phyloP scores from a whole-genome alignment of 129 eudicot species.

The Chrysanthemum makinoi region DNA sequence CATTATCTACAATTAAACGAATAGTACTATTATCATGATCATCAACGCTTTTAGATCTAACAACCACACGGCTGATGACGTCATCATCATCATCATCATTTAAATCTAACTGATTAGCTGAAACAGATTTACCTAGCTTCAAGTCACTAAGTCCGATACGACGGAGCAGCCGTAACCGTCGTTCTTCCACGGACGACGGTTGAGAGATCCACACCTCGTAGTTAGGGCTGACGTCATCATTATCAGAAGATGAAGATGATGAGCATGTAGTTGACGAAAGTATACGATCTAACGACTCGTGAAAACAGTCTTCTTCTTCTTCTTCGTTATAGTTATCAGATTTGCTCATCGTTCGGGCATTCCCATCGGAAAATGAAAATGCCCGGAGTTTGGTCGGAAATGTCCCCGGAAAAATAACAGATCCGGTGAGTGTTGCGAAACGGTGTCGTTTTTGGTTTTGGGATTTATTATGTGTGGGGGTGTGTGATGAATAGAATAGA shows the following conservation, averaged over 20 bases:
- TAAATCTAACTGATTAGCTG: slow-evolving; percentile 38
- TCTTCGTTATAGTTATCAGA: slow-evolving; percentile 45
- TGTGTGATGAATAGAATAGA: slow-evolving; percentile 20
- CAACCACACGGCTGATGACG: slow-evolving; percentile 25
- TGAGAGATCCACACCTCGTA: slow-evolving; percentile 90
- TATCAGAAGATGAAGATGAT: slow-evolving; percentile 44
- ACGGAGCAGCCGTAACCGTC: slow-evolving; percentile 69
- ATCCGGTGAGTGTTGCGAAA: slow-evolving; percentile 34
- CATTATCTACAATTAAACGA: slow-evolving; percentile 50
- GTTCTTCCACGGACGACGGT: slow-evolving; percentile 79
- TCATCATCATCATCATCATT: slow-evolving; percentile 6
- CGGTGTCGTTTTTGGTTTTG: slow-evolving; percentile 43
- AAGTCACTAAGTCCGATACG: slow-evolving; percentile 58
- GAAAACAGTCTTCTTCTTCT: slow-evolving; percentile 51
- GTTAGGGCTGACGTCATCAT: slow-evolving; percentile 44
- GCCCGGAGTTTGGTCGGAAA: slow-evolving; percentile 28
- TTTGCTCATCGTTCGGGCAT: slow-evolving; percentile 91
- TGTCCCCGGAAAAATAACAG: slow-evolving; percentile 30
- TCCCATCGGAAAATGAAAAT: slow-evolving; percentile 57
- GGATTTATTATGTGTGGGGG: too few species aligned
- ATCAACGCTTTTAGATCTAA: slow-evolving; percentile 62
- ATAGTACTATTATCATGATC: slow-evolving; percentile 20
- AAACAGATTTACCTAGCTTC: slow-evolving; percentile 40
- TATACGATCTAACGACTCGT: slow-evolving; percentile 92
- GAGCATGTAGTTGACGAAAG: slow-evolving; percentile 85